Percentiles rank a stretch among this genome's conserved stretches.
These are phyloP conservation scores for Raddia distichophylla DNA, from an alignment of 176 grass and related monocot species.

Conservation along the genomic window DNA sequence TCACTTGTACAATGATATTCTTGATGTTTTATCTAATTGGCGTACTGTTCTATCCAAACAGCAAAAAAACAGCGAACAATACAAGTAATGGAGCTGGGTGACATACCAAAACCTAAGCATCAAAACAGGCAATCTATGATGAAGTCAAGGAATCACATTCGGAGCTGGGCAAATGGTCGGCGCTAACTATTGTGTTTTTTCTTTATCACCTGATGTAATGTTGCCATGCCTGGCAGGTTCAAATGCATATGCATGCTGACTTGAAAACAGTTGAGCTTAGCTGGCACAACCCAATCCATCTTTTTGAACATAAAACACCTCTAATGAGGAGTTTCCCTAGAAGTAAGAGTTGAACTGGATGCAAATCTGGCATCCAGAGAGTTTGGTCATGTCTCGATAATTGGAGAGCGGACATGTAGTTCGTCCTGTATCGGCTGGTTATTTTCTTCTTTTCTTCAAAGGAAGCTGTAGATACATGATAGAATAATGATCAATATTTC, in stretches of 20 bases:
- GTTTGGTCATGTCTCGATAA: constrained; percentile 50
- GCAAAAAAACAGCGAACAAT: constrained; percentile 86
- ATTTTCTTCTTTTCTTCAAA: constrained; percentile 51
- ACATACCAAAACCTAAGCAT: constrained; percentile 74
- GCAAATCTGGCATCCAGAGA: constrained; percentile 31
- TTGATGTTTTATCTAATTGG: constrained; percentile 28
- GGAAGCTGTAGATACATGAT: constrained; percentile 62
- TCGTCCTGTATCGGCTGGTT: constrained; percentile 51
- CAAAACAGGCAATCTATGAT: constrained; percentile 51
- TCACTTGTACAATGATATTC: background rate
- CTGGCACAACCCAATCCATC: constrained; percentile 26
- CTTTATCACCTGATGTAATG: constrained; percentile 36
- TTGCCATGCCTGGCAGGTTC: constrained; percentile 30
- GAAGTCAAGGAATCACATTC: constrained; percentile 61
- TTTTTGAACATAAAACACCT: constrained; percentile 51
- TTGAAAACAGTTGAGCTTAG: constrained; percentile 34
- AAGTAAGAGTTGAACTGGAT: constrained; percentile 32
- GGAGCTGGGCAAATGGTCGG: constrained; percentile 49
- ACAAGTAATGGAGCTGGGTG: constrained; percentile 76
- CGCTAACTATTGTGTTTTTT: constrained; percentile 47
- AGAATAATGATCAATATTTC: constrained; percentile 59
- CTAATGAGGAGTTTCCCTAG: constrained; percentile 24
- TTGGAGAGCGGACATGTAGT: constrained; percentile 47
- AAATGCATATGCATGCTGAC: constrained; percentile 15
- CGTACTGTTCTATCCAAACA: constrained; percentile 43